Conservation (phyloP, 1,139 yeast genomes). For the Candida sp. region DNA sequence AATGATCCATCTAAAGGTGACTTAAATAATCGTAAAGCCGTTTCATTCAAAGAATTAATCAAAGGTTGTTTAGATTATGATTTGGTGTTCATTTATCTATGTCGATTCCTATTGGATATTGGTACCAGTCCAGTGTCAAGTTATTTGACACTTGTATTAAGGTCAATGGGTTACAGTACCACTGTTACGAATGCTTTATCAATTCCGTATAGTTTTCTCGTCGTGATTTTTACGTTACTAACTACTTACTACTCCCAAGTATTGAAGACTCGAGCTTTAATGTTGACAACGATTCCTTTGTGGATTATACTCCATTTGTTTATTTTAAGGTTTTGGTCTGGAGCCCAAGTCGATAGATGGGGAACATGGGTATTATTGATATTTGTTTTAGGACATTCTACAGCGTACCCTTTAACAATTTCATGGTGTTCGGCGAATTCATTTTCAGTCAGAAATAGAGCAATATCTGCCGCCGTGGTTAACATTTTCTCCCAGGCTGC, state of each 20-base stretch:
- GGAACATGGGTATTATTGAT: slow-evolving; percentile 43
- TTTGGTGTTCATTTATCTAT: slow-evolving; percentile 13
- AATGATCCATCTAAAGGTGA: slow-evolving; percentile 72
- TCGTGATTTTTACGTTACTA: slow-evolving; percentile 26
- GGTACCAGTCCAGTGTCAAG: slow-evolving; percentile 29
- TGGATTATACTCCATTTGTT: slow-evolving; percentile 11
- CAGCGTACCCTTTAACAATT: slow-evolving; percentile 46
- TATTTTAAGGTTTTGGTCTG: slow-evolving; percentile 24
- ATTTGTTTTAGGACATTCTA: slow-evolving; percentile 40
- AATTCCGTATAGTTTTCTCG: slow-evolving; percentile 37
- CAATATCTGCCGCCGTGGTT: slow-evolving; percentile 53
- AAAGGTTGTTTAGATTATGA: slow-evolving; percentile 50
- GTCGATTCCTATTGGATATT: slow-evolving; percentile 1
- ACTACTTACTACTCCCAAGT: slow-evolving; percentile 27
- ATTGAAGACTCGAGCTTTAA: slow-evolving; percentile 22
- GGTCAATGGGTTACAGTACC: slow-evolving; percentile 47
- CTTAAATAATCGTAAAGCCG: slow-evolving; percentile 62
- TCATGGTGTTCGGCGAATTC: slow-evolving; percentile 58
- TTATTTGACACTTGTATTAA: slow-evolving; percentile 47
- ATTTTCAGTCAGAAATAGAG: slow-evolving; percentile 52
- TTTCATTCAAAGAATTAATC: slow-evolving; percentile 36
- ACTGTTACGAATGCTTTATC: slow-evolving; percentile 44
- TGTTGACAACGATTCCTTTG: slow-evolving; percentile 12
- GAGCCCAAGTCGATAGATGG: slow-evolving; percentile 37
- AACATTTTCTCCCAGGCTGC: slow-evolving; percentile 58